Evolutionary conservation across 139 green algal genomes (phyloP).

Genomic region (Deuterostichococcus epilithicus): DNA sequence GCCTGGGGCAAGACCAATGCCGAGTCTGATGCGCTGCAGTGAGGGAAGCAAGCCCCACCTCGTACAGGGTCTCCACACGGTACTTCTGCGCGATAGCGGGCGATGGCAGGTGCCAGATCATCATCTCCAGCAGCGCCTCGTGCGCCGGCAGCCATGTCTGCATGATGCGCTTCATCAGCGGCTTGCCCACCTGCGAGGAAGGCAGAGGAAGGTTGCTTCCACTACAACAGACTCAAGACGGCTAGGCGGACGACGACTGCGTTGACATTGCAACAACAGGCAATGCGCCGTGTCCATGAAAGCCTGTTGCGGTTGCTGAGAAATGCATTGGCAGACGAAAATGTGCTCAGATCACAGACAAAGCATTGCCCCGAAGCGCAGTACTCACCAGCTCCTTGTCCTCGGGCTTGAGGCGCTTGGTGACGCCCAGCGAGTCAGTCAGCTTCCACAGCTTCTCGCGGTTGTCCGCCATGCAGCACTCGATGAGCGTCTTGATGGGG

Average conservation of each 20-base stretch:
- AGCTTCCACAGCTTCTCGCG: constrained; percentile 95
- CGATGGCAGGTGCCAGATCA: constrained; percentile 84
- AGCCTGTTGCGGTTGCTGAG: no score
- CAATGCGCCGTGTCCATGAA: no score
- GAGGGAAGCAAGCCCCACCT: no score
- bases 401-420: constrained; percentile 78
- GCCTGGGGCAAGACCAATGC: no score
- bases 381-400: constrained; percentile 92
- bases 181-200: constrained; percentile 81
- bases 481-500: constrained; percentile 93
- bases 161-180: constrained; percentile 84
- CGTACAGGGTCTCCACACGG: constrained; percentile 96
- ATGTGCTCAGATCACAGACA: no score
- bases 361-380: no score
- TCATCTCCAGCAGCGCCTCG: constrained; percentile 98
- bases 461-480: constrained; percentile 93
- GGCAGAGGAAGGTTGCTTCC: not conserved
- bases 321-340: no score
- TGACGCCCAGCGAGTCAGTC: constrained; percentile 86
- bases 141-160: constrained; percentile 92
- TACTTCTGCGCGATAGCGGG: constrained; percentile 88
- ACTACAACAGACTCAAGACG: not conserved
- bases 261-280: no score
- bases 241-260: constrained; percentile 26
- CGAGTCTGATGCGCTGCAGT: no score